Evolutionary conservation across 306 rosid species (phyloP).

Genomic region (Senna tora): DNA sequence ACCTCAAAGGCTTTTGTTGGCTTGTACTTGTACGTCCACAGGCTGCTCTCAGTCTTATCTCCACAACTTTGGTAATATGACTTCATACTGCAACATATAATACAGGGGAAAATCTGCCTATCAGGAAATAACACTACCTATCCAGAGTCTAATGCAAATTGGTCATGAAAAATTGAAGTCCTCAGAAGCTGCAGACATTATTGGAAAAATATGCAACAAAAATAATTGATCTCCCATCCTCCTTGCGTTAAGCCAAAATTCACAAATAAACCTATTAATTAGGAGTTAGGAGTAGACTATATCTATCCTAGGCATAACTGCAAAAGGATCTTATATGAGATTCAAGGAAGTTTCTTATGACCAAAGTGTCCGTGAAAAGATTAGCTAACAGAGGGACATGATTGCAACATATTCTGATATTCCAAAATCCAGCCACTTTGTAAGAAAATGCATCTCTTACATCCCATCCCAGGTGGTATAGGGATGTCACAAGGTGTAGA

Average conservation of each 20-base stretch:
- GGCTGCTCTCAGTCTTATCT: slow-evolving; percentile 49
- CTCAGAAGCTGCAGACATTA: slow-evolving; percentile 12
- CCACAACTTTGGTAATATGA: slow-evolving; percentile 53
- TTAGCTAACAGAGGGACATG: neutral
- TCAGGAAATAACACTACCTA: slow-evolving; percentile 31
- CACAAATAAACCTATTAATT: no score
- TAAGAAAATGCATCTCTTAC: neutral
- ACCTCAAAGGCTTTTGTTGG: slow-evolving; percentile 83
- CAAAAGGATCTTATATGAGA: slow-evolving; percentile 18
- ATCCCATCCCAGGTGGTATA: neutral
- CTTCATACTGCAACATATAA: slow-evolving; percentile 51
- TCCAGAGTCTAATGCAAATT: slow-evolving; percentile 19
- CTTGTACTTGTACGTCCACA: slow-evolving; percentile 81
- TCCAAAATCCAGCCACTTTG: neutral
- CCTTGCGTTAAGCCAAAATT: no score
- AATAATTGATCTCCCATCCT: neutral
- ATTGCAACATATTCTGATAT: slow-evolving; percentile 11
- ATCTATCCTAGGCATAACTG: slow-evolving; percentile 4
- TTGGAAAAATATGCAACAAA: slow-evolving; percentile 3
- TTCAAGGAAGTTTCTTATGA: neutral
- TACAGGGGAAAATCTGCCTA: slow-evolving; percentile 29
- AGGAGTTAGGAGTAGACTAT: neutral
- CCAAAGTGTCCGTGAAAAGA: neutral
- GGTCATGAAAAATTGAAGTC: slow-evolving; percentile 2
- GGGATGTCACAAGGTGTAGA: slow-evolving; percentile 1